Percentiles rank a stretch among this genome's conserved stretches.
phyloP scores from a whole-genome alignment of 306 rosid species.

The Leucaena leucocephala region DNA sequence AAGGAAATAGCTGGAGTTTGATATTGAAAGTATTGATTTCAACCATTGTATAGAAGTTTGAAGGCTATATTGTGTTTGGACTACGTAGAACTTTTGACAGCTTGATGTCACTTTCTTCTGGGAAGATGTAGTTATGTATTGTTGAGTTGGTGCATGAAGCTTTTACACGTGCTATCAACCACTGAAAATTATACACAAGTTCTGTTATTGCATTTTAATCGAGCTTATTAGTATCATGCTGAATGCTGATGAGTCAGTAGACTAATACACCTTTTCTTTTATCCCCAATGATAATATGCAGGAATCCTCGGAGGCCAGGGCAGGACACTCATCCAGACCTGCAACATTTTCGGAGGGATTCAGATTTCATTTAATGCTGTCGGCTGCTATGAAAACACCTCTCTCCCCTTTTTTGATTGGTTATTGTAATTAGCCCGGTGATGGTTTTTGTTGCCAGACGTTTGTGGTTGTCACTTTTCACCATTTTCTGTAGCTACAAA shows the following conservation, averaged over 20 bases:
- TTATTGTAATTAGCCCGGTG: neutral
- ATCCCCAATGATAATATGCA: slow-evolving; percentile 29
- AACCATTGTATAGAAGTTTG: neutral
- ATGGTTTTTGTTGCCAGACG: neutral
- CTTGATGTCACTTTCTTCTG: neutral
- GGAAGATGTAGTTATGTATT: neutral
- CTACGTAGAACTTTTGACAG: neutral
- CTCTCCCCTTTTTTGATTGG: neutral
- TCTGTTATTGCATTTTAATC: neutral
- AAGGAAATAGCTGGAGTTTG: neutral
- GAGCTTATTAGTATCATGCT: neutral
- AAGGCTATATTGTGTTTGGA: neutral
- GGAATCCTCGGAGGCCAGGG: slow-evolving; percentile 68
- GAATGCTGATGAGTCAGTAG: neutral
- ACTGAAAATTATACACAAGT: neutral
- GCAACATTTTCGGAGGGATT: slow-evolving; percentile 68
- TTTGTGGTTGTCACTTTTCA: neutral
- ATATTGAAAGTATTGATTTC: neutral
- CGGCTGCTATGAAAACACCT: neutral
- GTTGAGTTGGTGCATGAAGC: neutral
- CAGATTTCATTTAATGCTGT: slow-evolving; percentile 66
- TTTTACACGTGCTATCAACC: neutral
- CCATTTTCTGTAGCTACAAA: neutral
- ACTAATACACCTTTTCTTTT: neutral
- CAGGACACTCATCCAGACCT: slow-evolving; percentile 75